phyloP scores from a whole-genome alignment of 768 basidiomycete species.

The Auricularia sp. region DNA sequence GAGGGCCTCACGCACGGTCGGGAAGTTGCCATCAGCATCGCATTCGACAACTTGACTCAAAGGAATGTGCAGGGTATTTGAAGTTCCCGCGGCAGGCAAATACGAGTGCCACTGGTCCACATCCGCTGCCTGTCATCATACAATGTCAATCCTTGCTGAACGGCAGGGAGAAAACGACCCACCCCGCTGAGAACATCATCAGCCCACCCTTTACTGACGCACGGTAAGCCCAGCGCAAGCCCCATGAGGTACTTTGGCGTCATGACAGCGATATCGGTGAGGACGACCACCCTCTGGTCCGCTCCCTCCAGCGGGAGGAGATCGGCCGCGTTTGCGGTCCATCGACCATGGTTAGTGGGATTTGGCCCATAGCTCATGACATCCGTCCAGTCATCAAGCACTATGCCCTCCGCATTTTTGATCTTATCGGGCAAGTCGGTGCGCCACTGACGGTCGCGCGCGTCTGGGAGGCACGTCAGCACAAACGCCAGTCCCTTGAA shows the following conservation, averaged over 20 bases:
- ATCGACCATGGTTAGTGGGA: conserved; percentile 35
- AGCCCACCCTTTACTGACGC: conserved; percentile 49
- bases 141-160: neutral
- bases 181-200: neutral
- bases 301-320: conserved; percentile 15
- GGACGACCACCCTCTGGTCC: conserved; percentile 49
- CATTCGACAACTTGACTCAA: conserved; percentile 40
- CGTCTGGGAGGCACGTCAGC: neutral
- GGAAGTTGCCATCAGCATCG: conserved; percentile 38
- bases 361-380: conserved; percentile 45
- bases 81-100: conserved; percentile 44
- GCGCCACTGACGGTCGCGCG: neutral
- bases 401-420: conserved; percentile 40
- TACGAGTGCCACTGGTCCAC: conserved; percentile 51
- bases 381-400: conserved; percentile 54
- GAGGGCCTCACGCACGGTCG: conserved; percentile 13
- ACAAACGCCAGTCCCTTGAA: neutral
- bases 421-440: conserved; percentile 31
- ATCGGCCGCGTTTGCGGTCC: conserved; percentile 42
- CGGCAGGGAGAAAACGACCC: neutral
- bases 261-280: conserved; percentile 54
- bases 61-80: conserved; percentile 30
- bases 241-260: conserved; percentile 78
- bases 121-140: neutral
- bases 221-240: conserved; percentile 80